phyloP scores from a whole-genome alignment of 352 stramenopile genomes.

The Phytophthora pluvialis region DNA sequence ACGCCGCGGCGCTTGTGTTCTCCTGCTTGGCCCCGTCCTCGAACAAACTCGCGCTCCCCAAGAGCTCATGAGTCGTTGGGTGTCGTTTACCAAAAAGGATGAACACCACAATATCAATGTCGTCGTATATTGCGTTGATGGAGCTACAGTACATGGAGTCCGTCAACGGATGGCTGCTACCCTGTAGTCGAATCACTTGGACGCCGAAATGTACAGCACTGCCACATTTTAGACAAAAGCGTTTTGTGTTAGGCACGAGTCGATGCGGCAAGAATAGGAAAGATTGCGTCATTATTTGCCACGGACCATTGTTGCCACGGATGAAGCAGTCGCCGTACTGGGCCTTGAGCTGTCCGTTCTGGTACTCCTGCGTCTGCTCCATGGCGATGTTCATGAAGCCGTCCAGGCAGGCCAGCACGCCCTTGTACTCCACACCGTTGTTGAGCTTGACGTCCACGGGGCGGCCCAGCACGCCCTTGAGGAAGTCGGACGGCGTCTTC shows the following conservation, averaged over 20 bases:
- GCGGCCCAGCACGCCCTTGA: slow-evolving; percentile 93
- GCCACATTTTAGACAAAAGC: slow-evolving; percentile 10
- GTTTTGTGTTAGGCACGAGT: too few species aligned
- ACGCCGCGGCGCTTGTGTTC: too few species aligned
- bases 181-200: slow-evolving; percentile 58
- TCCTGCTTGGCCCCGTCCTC: too few species aligned
- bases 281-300: slow-evolving; percentile 6
- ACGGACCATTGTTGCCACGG: slow-evolving; percentile 98
- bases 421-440: slow-evolving; percentile 98
- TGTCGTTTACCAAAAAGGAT: too few species aligned
- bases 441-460: slow-evolving; percentile 99
- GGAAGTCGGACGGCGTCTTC: slow-evolving; percentile 92
- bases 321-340: slow-evolving; percentile 99
- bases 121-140: neutral
- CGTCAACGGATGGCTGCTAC: too few species aligned
- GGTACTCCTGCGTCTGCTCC: slow-evolving; percentile 99
- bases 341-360: slow-evolving; percentile 98
- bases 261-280: neutral
- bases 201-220: slow-evolving; percentile 89
- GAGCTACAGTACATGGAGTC: neutral
- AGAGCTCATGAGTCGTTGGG: too few species aligned
- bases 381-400: slow-evolving; percentile 99
- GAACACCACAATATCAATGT: too few species aligned
- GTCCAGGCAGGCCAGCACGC: slow-evolving; percentile 98
- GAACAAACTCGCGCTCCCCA: too few species aligned